Evolutionary conservation across 176 grass and related monocot species (phyloP), one percentile per base, ranked within the genome.

Genomic region (Secale cereale): DNA sequence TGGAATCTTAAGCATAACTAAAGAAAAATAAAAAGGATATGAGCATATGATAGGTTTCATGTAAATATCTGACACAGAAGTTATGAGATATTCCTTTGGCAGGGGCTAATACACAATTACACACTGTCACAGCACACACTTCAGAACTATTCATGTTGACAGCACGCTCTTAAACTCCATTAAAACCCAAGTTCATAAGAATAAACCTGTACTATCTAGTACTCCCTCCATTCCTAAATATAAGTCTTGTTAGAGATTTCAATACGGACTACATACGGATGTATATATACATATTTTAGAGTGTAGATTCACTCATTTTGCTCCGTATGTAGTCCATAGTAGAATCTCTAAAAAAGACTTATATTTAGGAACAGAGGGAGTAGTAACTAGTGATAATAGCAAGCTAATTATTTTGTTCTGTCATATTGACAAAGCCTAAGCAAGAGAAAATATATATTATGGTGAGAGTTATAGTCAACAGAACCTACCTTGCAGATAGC

Each of bases 401-500:
- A 65, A 65, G 59, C 23, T 32, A 65, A 67, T 72, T 25, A 28
- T 74, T 78, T 78, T 60, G 15, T 41, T 78, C 31, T 82, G 10
- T 5, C 81, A 63, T n/a, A 25, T 63, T 78, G 57, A 71, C 63
- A 82, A 78, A 72, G 65, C 26, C 20, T 50, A 56, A 57, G 25
- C 16, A 72, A 80, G 59, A 43, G 22, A 66, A 27, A 41, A 83
- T 59, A 46, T 15, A n/a, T 35, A 82, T 57, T 14, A 76, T 20
- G 10, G 27, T 45, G 14, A 68, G 71, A 76, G 68, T 10, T 61
- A n/a, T 81, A 89, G n/a, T 52, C 46, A 37, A 81, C 28, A 85
- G 37, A 74, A 50, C 46, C 5, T 28, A 85, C 87, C 87, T 89
- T 85, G 87, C 87, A 89, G 48, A 97, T 97, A 80, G 95, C 95